Percentiles rank a stretch among this genome's conserved stretches.
Conservation (phyloP, 2,329 filamentous ascomycete genomes). For the Monilinia aucupariae region DNA sequence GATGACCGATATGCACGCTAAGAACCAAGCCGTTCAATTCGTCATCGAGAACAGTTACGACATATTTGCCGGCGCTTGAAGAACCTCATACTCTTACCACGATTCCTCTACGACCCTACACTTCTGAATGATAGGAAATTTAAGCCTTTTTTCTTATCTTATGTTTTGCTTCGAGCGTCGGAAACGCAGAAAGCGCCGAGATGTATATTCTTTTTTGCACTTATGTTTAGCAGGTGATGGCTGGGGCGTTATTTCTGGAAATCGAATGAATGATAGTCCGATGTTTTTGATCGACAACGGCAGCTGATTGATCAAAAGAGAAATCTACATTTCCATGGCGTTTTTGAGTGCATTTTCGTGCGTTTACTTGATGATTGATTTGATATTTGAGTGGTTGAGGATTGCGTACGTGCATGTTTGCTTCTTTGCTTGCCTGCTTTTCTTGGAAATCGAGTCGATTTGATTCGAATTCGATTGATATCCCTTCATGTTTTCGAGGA, state of each 20-base stretch:
- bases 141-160: constrained; percentile 7
- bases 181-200: constrained; percentile 4
- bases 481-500: background rate
- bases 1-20: constrained; percentile 91
- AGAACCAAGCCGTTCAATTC: constrained; percentile 88
- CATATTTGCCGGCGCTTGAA: constrained; percentile 54
- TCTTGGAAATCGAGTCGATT: background rate
- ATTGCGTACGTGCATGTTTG: background rate
- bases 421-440: background rate
- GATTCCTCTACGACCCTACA: constrained; percentile 1
- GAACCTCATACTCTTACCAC: background rate
- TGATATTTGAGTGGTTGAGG: background rate
- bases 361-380: background rate
- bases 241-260: constrained; percentile 12
- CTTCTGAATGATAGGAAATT: constrained; percentile 15
- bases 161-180: constrained; percentile 1
- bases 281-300: constrained; percentile 13
- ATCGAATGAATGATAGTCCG: constrained; percentile 25
- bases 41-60: constrained; percentile 83
- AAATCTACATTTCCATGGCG: constrained; percentile 3
- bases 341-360: constrained; percentile 1
- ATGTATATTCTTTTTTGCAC: constrained; percentile 14
- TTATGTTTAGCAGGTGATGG: constrained; percentile 10
- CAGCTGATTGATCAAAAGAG: background rate
- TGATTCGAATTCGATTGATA: background rate